These are phyloP conservation scores for Bathelium albidoporum DNA, from an alignment of 495 filamentous ascomycete genomes.

Conservation along the genomic window DNA sequence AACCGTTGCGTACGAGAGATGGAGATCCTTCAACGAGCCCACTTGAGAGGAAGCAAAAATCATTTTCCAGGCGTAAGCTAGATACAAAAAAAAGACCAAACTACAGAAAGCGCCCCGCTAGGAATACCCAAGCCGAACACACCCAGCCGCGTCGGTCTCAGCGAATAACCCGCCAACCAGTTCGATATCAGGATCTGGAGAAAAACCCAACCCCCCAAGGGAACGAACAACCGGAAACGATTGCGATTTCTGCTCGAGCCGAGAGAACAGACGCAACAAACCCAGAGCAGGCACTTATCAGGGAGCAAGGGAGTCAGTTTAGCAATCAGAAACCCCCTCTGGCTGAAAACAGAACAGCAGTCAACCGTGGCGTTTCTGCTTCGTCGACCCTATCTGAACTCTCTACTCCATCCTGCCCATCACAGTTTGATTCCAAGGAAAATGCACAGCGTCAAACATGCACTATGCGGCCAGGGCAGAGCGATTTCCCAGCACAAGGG, in stretches of 20 bases:
- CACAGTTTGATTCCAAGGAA: not conserved
- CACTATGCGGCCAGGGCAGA: not conserved
- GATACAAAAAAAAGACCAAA: not conserved
- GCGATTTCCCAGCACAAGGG: not conserved
- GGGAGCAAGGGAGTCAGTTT: not conserved
- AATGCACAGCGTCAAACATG: not conserved
- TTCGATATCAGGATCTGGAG: not conserved
- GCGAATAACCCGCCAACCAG: not conserved
- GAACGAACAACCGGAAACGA: not conserved
- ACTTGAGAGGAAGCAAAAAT: not conserved
- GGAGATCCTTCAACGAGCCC: not conserved
- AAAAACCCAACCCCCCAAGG: not conserved
- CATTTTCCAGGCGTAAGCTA: not conserved
- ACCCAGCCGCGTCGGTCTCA: not conserved
- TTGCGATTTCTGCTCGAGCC: not conserved
- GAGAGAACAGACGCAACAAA: not conserved
- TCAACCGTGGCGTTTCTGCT: not conserved
- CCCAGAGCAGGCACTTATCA: not conserved
- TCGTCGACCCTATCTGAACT: not conserved
- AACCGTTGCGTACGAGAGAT: not conserved
- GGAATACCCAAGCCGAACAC: not conserved
- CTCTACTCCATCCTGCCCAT: not conserved
- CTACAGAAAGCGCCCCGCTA: not conserved
- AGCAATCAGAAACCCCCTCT: not conserved
- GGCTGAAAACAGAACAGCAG: not conserved